phyloP scores from a whole-genome alignment of 371 early-diverging fungal genomes.

The Mucor velutinosus region DNA sequence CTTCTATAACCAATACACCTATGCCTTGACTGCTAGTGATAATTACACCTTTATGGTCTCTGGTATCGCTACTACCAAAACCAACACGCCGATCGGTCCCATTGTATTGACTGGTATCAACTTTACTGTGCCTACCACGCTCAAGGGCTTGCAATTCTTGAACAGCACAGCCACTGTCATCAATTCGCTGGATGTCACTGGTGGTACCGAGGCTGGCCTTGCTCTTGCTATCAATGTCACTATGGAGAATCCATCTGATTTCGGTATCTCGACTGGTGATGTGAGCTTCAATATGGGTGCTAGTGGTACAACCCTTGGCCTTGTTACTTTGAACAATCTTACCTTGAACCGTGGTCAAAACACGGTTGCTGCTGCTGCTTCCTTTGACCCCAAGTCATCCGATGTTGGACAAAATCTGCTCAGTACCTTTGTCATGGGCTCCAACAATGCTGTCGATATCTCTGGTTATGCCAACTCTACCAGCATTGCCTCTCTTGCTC shows the following conservation, averaged over 20 bases:
- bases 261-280: conserved; percentile 58
- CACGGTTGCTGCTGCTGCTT: conserved; percentile 43
- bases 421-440: conserved; percentile 56
- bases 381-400: conserved; percentile 54
- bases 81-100: conserved; percentile 60
- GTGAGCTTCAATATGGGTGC: conserved; percentile 51
- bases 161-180: conserved; percentile 58
- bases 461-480: conserved; percentile 53
- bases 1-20: conserved; percentile 52
- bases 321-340: conserved; percentile 49
- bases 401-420: conserved; percentile 52
- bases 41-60: conserved; percentile 48
- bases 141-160: conserved; percentile 63
- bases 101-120: conserved; percentile 56
- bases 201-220: conserved; percentile 52
- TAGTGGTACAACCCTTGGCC: conserved; percentile 45
- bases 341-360: conserved; percentile 52
- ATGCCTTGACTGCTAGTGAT: conserved; percentile 45
- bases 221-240: conserved; percentile 54
- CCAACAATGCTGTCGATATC: conserved; percentile 49
- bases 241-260: conserved; percentile 61
- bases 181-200: conserved; percentile 60
- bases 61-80: conserved; percentile 55
- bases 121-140: conserved; percentile 52
- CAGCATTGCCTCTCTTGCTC: conserved; percentile 42